A percentile compares a stretch with the other conserved stretches of the same genome.
These are phyloP conservation scores for Exsudoporus frostii DNA, from an alignment of 768 basidiomycete genomes.

Conservation along the genomic window DNA sequence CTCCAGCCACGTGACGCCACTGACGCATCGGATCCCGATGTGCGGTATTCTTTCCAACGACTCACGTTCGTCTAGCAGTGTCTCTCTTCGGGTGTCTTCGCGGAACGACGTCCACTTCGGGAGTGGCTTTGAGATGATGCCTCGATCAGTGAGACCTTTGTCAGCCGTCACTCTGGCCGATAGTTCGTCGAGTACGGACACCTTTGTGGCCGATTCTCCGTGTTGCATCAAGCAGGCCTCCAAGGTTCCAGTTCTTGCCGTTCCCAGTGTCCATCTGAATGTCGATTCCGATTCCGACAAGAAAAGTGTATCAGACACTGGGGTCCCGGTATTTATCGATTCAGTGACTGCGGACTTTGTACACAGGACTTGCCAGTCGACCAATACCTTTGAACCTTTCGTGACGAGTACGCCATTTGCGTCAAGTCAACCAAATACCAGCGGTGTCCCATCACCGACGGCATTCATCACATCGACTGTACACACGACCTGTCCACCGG, in stretches of 20 bases:
- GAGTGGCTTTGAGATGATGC: not conserved
- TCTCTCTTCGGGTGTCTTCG: slow-evolving; percentile 10
- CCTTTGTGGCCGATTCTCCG: slow-evolving; percentile 23
- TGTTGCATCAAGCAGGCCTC: slow-evolving; percentile 10
- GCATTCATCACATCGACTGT: not conserved
- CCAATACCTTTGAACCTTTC: slow-evolving; percentile 11
- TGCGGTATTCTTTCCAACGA: not conserved
- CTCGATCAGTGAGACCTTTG: slow-evolving; percentile 2
- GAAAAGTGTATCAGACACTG: not conserved
- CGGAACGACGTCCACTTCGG: not conserved
- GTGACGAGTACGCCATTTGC: slow-evolving; percentile 18
- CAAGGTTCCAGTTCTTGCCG: slow-evolving; percentile 5
- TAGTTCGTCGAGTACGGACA: slow-evolving; percentile 17
- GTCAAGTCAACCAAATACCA: not conserved
- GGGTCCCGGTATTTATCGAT: not conserved
- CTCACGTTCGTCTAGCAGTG: not conserved
- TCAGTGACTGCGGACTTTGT: not conserved
- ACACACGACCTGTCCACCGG: not conserved
- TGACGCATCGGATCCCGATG: not conserved
- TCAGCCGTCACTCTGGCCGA: slow-evolving; percentile 9
- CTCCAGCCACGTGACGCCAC: slow-evolving; percentile 8
- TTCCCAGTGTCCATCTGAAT: not conserved
- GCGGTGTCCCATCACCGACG: not conserved
- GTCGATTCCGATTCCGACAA: not conserved
- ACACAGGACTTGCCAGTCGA: not conserved